These are phyloP conservation scores for Rachicladosporium sp. DNA, from an alignment of 2,329 filamentous ascomycete genomes.

Conservation along the genomic window DNA sequence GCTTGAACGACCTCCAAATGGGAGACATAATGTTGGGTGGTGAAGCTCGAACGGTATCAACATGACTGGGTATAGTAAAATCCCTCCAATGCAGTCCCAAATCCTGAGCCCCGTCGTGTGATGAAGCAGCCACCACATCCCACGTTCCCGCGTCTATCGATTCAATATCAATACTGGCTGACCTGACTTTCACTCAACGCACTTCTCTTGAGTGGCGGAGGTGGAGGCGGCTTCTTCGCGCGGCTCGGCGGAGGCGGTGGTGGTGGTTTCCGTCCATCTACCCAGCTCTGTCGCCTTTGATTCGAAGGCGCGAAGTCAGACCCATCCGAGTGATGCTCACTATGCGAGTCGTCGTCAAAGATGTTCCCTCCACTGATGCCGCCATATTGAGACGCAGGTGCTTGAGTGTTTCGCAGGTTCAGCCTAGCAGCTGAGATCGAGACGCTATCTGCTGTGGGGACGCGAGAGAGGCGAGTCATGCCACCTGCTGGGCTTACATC, in stretches of 20 bases:
- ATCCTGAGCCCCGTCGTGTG: no score
- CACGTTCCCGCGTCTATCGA: neutral
- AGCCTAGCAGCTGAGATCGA: conserved; percentile 35
- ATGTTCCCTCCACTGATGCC: conserved; percentile 28
- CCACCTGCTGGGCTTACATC: conserved; percentile 39
- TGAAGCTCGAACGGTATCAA: no score
- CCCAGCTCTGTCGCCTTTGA: conserved; percentile 12
- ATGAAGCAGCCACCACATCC: neutral
- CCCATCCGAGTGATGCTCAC: conserved; percentile 18
- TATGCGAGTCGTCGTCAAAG: conserved; percentile 39
- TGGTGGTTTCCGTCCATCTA: conserved; percentile 45
- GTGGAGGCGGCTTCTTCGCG: conserved; percentile 54
- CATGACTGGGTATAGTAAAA: no score
- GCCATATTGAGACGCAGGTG: conserved; percentile 18
- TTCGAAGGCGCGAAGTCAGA: conserved; percentile 17
- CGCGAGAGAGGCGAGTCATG: conserved; percentile 36
- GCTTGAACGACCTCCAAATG: no score
- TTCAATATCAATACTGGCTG: conserved; percentile 14
- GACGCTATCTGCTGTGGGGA: conserved; percentile 41
- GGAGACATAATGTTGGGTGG: no score
- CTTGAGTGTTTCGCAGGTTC: conserved; percentile 31
- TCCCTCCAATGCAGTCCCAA: no score
- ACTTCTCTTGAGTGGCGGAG: conserved; percentile 51
- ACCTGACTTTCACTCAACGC: conserved; percentile 31
- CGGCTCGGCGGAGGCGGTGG: conserved; percentile 42